phyloP scores from a whole-genome alignment of 1,139 yeast species.

The Protomyces arabidopsidicola region DNA sequence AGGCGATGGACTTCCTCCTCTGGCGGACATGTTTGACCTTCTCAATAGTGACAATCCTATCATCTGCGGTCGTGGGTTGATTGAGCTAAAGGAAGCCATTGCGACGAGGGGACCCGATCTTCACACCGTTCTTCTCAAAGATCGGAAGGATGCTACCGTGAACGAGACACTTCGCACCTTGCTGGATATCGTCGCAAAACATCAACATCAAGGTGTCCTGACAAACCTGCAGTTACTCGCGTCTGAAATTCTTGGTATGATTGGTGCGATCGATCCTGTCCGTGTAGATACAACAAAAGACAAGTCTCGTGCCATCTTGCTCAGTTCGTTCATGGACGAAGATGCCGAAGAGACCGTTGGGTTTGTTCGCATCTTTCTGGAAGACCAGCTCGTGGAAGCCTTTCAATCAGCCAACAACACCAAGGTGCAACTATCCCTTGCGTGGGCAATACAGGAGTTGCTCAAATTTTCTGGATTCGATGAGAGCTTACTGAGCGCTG shows the following conservation, averaged over 20 bases:
- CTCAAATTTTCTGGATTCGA: slow-evolving; percentile 60
- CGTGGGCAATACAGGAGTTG: slow-evolving; percentile 85
- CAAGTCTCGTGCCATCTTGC: slow-evolving; percentile 47
- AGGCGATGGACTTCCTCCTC: too few relatives aligned
- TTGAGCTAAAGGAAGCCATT: slow-evolving; percentile 57
- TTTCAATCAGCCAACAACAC: slow-evolving; percentile 92
- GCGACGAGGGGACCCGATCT: slow-evolving; percentile 49
- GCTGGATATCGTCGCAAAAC: slow-evolving; percentile 57
- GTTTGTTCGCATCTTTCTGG: slow-evolving; percentile 63
- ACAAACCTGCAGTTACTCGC: slow-evolving; percentile 54
- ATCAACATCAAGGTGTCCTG: slow-evolving; percentile 52
- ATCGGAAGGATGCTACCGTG: slow-evolving; percentile 39
- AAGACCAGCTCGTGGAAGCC: slow-evolving; percentile 65
- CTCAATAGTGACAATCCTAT: slow-evolving; percentile 64
- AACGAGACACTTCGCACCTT: slow-evolving; percentile 53
- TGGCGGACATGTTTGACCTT: slow-evolving; percentile 46
- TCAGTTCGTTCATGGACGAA: slow-evolving; percentile 51
- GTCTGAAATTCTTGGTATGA: slow-evolving; percentile 63
- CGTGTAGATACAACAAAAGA: slow-evolving; percentile 51
- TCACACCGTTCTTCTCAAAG: slow-evolving; percentile 39
- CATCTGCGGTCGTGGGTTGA: slow-evolving; percentile 72
- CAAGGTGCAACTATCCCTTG: slow-evolving; percentile 72
- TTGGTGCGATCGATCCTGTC: slow-evolving; percentile 75
- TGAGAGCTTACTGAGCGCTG: slow-evolving; percentile 36
- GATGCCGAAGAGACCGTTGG: slow-evolving; percentile 59